Conservation (phyloP, 1,284 basidiomycete species). For the Sporisorium iseilematis-ciliati region DNA sequence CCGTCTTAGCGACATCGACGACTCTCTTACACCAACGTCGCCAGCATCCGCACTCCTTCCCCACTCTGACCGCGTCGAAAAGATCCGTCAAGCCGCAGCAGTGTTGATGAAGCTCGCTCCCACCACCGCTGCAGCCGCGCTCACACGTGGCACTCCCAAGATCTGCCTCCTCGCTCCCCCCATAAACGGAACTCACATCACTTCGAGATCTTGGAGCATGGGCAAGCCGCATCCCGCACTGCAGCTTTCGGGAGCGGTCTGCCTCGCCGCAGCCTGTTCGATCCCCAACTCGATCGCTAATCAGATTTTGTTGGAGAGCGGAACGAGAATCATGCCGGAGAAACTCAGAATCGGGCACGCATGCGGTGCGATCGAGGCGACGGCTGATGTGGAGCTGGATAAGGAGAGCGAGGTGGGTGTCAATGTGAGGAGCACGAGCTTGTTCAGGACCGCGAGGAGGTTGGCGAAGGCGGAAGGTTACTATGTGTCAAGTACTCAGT, state of each 20-base stretch:
- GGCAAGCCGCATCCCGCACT: constrained; percentile 21
- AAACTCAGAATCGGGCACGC: constrained; percentile 16
- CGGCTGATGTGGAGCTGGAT: constrained; percentile 25
- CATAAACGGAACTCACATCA: constrained; percentile 7
- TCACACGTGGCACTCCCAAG: constrained; percentile 50
- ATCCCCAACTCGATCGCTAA: constrained; percentile 22
- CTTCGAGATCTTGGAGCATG: constrained; percentile 17
- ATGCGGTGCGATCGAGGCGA: constrained; percentile 23
- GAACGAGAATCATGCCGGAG: constrained; percentile 17
- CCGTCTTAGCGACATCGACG: constrained; percentile 17
- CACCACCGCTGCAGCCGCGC: constrained; percentile 5
- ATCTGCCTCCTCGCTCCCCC: constrained; percentile 49
- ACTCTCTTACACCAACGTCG: background rate
- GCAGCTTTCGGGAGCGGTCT: constrained; percentile 21
- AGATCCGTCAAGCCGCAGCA: constrained; percentile 43
- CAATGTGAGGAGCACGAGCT: constrained; percentile 16
- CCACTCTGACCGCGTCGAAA: constrained; percentile 31
- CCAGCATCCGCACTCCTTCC: constrained; percentile 26
- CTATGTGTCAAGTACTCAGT: constrained; percentile 17
- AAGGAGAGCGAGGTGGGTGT: constrained; percentile 16
- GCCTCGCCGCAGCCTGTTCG: constrained; percentile 23
- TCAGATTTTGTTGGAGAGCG: constrained; percentile 12
- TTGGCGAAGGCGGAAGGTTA: constrained; percentile 17
- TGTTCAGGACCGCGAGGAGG: constrained; percentile 23
- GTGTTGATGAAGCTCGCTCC: constrained; percentile 21